Conservation (phyloP, 2,329 filamentous ascomycete genomes). For the Xylaria sp. region DNA sequence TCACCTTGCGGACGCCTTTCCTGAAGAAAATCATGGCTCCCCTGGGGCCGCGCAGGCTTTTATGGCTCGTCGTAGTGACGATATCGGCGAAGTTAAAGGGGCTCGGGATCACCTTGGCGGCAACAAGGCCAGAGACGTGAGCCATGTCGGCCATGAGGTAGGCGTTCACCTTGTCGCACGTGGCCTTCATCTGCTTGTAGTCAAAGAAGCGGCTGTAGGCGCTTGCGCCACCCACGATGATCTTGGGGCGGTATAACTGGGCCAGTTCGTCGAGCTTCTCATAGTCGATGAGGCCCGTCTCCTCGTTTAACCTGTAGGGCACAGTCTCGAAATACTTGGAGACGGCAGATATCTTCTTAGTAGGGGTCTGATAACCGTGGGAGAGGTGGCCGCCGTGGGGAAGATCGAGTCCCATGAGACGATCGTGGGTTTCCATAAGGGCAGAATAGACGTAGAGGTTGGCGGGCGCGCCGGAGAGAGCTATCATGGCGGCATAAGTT, state of each 20-base stretch:
- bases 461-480: constrained; percentile 77
- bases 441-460: constrained; percentile 97
- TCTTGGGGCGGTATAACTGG: constrained; percentile 90
- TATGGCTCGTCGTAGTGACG: constrained; percentile 98
- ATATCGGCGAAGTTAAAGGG: constrained; percentile 93
- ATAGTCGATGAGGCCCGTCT: constrained; percentile 95
- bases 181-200: constrained; percentile 90
- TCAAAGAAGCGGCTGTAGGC: constrained; percentile 97
- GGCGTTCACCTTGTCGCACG: constrained; percentile 89
- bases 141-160: constrained; percentile 97
- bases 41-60: constrained; percentile 92
- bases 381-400: constrained; percentile 96
- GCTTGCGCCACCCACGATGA: constrained; percentile 93
- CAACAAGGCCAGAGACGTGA: constrained; percentile 93
- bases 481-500: constrained; percentile 55
- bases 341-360: constrained; percentile 95
- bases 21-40: constrained; percentile 99
- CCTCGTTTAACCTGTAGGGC: constrained; percentile 90
- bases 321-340: constrained; percentile 99
- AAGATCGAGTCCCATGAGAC: constrained; percentile 95
- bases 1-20: constrained; percentile 84
- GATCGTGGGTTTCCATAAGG: constrained; percentile 89
- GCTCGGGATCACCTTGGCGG: constrained; percentile 88
- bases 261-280: constrained; percentile 89
- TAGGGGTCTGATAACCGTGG: constrained; percentile 96